Evolutionary conservation across 768 basidiomycete species (phyloP).

Genomic region (Dioszegia crocea): DNA sequence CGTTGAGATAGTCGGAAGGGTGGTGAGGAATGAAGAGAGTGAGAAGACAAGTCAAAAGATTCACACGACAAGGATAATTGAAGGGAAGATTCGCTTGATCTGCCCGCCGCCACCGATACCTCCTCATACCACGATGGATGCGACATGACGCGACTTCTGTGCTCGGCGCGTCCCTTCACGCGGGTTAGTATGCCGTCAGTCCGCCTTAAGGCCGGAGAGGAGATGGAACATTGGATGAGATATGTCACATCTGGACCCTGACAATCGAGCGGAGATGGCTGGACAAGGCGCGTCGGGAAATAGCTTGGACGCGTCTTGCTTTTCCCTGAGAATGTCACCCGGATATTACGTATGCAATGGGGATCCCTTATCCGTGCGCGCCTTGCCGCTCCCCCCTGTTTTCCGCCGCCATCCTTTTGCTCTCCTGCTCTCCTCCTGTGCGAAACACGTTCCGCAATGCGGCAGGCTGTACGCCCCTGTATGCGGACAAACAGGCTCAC

Average conservation of each 20-base stretch:
- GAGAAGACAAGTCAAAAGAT: slow-evolving; percentile 1
- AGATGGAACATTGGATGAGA: background rate
- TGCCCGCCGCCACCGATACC: no score
- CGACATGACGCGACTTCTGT: slow-evolving; percentile 8
- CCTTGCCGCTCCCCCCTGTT: background rate
- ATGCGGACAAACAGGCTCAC: no score
- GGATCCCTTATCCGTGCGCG: background rate
- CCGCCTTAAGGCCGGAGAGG: no score
- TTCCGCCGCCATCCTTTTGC: no score
- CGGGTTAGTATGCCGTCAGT: background rate
- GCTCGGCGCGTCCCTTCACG: slow-evolving; percentile 5
- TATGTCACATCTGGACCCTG: background rate
- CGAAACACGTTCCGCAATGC: no score
- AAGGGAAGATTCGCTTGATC: background rate
- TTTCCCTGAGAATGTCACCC: background rate
- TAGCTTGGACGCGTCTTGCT: background rate
- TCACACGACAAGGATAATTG: background rate
- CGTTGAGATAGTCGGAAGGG: background rate
- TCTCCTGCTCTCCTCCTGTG: no score
- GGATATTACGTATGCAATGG: background rate
- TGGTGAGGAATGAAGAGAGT: slow-evolving; percentile 12
- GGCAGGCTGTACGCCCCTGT: no score
- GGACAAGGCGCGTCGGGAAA: background rate
- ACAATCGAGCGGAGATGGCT: background rate
- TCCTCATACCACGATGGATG: slow-evolving; percentile 2